These are phyloP conservation scores for Neostapfia colusana DNA, from an alignment of 176 grass and related monocot species.

Conservation along the genomic window DNA sequence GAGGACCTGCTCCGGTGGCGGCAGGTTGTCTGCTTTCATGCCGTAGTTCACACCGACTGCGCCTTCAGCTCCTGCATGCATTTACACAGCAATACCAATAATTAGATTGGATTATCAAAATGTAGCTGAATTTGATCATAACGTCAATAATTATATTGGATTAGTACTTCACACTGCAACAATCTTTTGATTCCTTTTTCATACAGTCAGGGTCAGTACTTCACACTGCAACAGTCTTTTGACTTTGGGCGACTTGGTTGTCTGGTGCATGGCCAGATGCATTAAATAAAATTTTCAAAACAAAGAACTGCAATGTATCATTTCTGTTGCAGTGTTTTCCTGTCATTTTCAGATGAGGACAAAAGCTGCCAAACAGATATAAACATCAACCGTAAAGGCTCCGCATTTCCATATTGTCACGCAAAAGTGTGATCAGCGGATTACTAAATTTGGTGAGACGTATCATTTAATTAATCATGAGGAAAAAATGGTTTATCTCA, in stretches of 20 bases:
- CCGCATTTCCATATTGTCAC: conserved; percentile 40
- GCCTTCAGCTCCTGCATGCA: conserved; percentile 38
- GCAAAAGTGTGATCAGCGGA: neutral
- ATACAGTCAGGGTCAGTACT: neutral
- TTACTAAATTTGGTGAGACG: conserved; percentile 22
- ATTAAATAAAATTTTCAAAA: neutral
- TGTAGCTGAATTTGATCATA: no score
- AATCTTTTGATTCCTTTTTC: neutral
- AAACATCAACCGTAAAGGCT: neutral
- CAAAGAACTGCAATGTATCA: neutral
- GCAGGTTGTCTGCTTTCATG: conserved; percentile 75
- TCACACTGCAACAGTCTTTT: neutral
- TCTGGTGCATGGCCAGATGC: neutral
- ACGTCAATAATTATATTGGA: neutral
- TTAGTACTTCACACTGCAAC: neutral
- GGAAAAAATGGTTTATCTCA: neutral
- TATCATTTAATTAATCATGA: conserved; percentile 9
- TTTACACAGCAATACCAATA: neutral
- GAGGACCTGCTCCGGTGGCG: conserved; percentile 70
- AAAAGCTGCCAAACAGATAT: neutral
- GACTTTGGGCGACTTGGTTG: neutral
- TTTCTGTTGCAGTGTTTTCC: neutral
- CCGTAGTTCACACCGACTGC: conserved; percentile 92
- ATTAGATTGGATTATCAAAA: neutral
- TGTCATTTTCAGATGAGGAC: conserved; percentile 30